phyloP scores from a whole-genome alignment of 192 early-diverging fungal genomes.

The Coemansia sp. region DNA sequence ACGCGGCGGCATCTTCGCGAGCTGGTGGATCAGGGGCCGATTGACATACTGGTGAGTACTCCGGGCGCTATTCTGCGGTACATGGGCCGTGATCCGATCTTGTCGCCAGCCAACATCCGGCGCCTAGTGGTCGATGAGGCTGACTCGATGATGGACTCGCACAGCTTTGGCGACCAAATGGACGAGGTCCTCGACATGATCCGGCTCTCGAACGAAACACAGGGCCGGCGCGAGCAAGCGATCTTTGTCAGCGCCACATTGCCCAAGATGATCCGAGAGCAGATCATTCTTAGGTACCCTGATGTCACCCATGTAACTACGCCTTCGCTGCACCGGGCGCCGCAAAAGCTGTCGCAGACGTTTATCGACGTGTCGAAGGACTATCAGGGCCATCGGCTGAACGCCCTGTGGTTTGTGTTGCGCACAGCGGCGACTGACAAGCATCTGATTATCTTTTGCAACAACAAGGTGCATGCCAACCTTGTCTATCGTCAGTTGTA shows the following conservation, averaged over 20 bases:
- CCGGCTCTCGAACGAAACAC: constrained; percentile 39
- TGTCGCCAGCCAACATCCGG: constrained; percentile 64
- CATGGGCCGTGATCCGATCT: constrained; percentile 54
- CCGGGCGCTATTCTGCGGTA: constrained; percentile 69
- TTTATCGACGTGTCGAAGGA: constrained; percentile 73
- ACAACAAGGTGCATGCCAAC: constrained; percentile 66
- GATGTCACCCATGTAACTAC: constrained; percentile 73
- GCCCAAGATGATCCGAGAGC: constrained; percentile 67
- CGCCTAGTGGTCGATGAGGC: constrained; percentile 92
- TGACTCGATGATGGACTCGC: constrained; percentile 85
- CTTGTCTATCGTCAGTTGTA: constrained; percentile 60
- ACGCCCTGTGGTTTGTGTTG: constrained; percentile 70
- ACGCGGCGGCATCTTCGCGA: constrained; percentile 53
- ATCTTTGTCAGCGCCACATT: constrained; percentile 72
- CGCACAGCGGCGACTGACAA: constrained; percentile 66
- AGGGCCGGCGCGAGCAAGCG: constrained; percentile 54
- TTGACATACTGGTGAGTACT: constrained; percentile 85
- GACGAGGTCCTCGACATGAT: constrained; percentile 58
- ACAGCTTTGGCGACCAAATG: constrained; percentile 73
- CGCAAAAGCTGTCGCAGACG: constrained; percentile 73
- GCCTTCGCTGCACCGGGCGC: constrained; percentile 74
- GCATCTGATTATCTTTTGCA: constrained; percentile 87
- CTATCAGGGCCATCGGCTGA: constrained; percentile 69
- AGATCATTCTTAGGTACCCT: constrained; percentile 60
- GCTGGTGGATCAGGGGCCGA: constrained; percentile 60